These are phyloP conservation scores for Solanum acaule DNA, from an alignment of 257 asterid genomes.

Conservation along the genomic window DNA sequence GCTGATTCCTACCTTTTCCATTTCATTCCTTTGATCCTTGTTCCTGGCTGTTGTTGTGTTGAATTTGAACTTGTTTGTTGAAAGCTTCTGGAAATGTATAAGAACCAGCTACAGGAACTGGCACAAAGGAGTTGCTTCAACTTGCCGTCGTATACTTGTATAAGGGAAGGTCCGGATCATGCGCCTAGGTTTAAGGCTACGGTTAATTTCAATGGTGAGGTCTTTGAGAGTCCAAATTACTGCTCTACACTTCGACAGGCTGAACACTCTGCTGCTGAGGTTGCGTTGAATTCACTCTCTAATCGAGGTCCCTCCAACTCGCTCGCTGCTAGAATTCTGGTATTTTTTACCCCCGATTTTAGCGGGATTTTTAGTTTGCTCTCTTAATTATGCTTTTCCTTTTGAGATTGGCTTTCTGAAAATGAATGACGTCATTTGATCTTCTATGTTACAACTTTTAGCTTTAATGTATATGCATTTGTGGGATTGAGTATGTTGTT, in stretches of 20 bases:
- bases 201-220: constrained; percentile 34
- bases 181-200: constrained; percentile 38
- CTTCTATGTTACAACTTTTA: background rate
- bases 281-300: constrained; percentile 29
- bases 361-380: background rate
- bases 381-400: background rate
- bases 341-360: background rate
- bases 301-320: constrained; percentile 30
- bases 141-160: constrained; percentile 27
- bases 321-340: constrained; percentile 19
- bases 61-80: background rate
- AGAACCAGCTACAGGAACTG: constrained; percentile 33
- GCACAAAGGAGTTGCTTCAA: constrained; percentile 44
- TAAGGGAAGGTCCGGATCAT: constrained; percentile 44
- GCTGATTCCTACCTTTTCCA: background rate
- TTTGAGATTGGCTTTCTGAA: background rate
- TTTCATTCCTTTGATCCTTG: background rate
- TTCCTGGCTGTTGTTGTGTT: background rate
- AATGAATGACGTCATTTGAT: background rate
- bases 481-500: background rate
- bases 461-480: background rate
- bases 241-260: constrained; percentile 33
- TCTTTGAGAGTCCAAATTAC: constrained; percentile 28
- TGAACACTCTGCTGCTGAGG: constrained; percentile 42
- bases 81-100: constrained; percentile 19